A percentile compares a stretch with the other conserved stretches of the same genome.
These are phyloP conservation scores for Neurospora sp. DNA, from an alignment of 495 filamentous ascomycete genomes.

Conservation along the genomic window DNA sequence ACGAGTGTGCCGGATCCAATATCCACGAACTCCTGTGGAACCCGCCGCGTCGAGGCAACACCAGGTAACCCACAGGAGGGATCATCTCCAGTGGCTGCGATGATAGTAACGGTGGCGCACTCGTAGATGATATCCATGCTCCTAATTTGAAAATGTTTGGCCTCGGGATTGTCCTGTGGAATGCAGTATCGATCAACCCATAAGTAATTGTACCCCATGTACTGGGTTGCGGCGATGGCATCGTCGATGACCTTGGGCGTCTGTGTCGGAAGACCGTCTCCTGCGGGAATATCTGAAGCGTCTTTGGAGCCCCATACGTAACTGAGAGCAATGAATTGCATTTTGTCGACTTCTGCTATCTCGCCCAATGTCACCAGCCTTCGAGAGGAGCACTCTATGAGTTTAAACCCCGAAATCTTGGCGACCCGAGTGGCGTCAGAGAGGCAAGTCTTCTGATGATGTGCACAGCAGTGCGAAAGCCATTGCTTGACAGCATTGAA, in stretches of 20 bases:
- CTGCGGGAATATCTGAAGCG: not conserved
- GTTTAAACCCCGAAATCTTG: not conserved
- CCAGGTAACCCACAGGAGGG: constrained; percentile 19
- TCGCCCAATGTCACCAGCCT: not conserved
- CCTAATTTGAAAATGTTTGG: constrained; percentile 15
- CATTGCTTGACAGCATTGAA: not conserved
- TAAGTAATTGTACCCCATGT: not conserved
- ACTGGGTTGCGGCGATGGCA: not conserved
- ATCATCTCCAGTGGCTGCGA: constrained; percentile 19
- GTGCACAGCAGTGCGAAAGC: not conserved
- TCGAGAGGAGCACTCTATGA: not conserved
- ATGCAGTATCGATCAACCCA: constrained; percentile 12
- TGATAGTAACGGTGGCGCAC: constrained; percentile 13
- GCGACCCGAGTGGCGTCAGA: not conserved
- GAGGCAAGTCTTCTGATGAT: not conserved
- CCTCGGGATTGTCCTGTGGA: constrained; percentile 2
- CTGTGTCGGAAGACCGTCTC: not conserved
- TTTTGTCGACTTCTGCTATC: not conserved
- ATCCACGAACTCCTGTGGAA: not conserved
- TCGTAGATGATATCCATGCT: constrained; percentile 22
- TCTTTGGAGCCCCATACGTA: not conserved
- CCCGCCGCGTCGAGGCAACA: constrained; percentile 3
- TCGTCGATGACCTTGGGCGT: not conserved
- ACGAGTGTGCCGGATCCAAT: not conserved
- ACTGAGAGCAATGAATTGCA: not conserved